A percentile compares a stretch with the other conserved stretches of the same genome.
These are phyloP conservation scores for Salix purpurea DNA, from an alignment of 345 rosid genomes.

Conservation along the genomic window DNA sequence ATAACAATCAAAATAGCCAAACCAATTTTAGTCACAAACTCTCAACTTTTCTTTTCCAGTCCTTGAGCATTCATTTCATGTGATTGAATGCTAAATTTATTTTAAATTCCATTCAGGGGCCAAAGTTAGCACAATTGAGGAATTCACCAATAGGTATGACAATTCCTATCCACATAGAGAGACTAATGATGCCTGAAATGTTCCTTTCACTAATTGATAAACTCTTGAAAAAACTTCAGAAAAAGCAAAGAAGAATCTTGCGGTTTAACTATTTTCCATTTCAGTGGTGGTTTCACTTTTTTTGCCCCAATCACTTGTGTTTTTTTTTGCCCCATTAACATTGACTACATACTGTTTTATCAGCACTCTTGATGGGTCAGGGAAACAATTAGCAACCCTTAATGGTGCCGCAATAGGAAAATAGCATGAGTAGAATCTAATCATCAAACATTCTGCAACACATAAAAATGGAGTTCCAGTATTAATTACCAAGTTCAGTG, in stretches of 20 bases:
- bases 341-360: not conserved
- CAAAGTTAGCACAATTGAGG: not conserved
- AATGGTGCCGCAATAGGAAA: not conserved
- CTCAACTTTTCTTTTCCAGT: not conserved
- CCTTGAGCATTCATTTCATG: not conserved
- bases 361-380: not conserved
- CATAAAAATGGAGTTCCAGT: not conserved
- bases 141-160: not conserved
- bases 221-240: not conserved
- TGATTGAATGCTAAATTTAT: not conserved
- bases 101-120: not conserved
- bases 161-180: not conserved
- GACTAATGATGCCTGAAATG: not conserved
- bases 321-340: not conserved
- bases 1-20: not conserved
- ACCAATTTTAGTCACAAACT: not conserved
- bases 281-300: too few relatives aligned
- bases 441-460: not conserved
- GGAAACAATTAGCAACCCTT: not conserved
- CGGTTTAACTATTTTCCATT: too few relatives aligned
- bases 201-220: not conserved
- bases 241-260: too few relatives aligned
- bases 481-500: constrained; percentile 31
- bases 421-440: not conserved
- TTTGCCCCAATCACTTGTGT: too few relatives aligned